phyloP scores from a whole-genome alignment of 2,329 filamentous ascomycete genomes.

The Nannizzia gypsea region DNA sequence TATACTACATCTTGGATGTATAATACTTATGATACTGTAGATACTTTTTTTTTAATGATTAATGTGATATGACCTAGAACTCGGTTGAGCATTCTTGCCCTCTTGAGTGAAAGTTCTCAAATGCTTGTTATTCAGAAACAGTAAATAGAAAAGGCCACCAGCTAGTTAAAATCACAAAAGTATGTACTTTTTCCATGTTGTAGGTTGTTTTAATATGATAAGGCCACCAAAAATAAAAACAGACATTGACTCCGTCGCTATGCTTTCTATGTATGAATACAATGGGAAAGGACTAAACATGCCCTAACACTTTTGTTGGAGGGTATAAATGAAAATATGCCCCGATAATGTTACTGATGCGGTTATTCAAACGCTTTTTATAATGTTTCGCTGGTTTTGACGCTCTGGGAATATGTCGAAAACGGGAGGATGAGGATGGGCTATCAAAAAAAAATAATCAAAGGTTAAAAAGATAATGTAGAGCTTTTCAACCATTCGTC shows the following conservation, averaged over 20 bases:
- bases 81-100: neutral
- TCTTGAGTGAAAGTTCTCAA: neutral
- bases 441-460: neutral
- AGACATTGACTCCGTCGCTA: slow-evolving; percentile 13
- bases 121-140: neutral
- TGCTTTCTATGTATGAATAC: slow-evolving; percentile 9
- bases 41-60: neutral
- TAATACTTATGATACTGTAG: neutral
- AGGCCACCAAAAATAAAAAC: neutral
- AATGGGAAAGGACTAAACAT: neutral
- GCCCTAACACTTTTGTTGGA: neutral
- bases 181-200: neutral
- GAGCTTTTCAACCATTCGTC: slow-evolving; percentile 58
- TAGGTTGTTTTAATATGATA: neutral
- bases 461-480: slow-evolving; percentile 25
- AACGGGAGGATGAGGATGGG: neutral
- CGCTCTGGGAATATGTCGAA: neutral
- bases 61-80: slow-evolving; percentile 1
- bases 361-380: neutral
- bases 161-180: neutral
- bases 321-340: neutral
- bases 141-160: neutral
- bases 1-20: neutral
- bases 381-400: neutral
- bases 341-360: neutral